Conservation (phyloP, 805 yeast genomes). For the Crinitomyces ghanaensis region DNA sequence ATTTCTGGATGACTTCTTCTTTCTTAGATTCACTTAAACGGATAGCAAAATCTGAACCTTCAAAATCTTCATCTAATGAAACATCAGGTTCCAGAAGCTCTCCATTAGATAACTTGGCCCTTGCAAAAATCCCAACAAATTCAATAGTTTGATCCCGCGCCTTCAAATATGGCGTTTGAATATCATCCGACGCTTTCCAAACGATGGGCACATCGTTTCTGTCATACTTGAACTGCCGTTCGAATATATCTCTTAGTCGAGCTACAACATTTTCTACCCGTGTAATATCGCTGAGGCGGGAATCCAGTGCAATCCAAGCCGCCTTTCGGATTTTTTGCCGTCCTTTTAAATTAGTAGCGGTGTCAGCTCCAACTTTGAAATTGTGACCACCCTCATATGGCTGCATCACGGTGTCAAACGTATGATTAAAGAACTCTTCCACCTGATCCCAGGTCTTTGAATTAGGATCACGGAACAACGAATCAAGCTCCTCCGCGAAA, state of each 20-base stretch:
- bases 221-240: slow-evolving; percentile 73
- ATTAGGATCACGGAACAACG: slow-evolving; percentile 39
- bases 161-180: slow-evolving; percentile 50
- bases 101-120: slow-evolving; percentile 39
- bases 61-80: slow-evolving; percentile 27
- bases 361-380: slow-evolving; percentile 52
- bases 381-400: slow-evolving; percentile 29
- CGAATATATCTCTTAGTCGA: slow-evolving; percentile 69
- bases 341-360: slow-evolving; percentile 32
- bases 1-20: slow-evolving; percentile 42
- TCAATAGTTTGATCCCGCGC: slow-evolving; percentile 50
- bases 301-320: slow-evolving; percentile 58
- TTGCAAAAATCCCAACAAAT: slow-evolving; percentile 47
- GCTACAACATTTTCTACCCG: slow-evolving; percentile 54
- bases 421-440: slow-evolving; percentile 32
- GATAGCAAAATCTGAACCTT: slow-evolving; percentile 37
- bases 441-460: slow-evolving; percentile 52
- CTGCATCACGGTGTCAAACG: slow-evolving; percentile 23
- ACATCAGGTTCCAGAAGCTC: slow-evolving; percentile 50
- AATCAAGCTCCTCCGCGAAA: slow-evolving; percentile 34
- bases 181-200: slow-evolving; percentile 64
- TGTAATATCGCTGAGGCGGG: slow-evolving; percentile 47
- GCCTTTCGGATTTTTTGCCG: slow-evolving; percentile 35
- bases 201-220: slow-evolving; percentile 69
- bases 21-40: slow-evolving; percentile 49